A percentile compares a stretch with the other conserved stretches of the same genome.
phyloP scores from a whole-genome alignment of 106 monocot species.

The Platanthera zijinensis region DNA sequence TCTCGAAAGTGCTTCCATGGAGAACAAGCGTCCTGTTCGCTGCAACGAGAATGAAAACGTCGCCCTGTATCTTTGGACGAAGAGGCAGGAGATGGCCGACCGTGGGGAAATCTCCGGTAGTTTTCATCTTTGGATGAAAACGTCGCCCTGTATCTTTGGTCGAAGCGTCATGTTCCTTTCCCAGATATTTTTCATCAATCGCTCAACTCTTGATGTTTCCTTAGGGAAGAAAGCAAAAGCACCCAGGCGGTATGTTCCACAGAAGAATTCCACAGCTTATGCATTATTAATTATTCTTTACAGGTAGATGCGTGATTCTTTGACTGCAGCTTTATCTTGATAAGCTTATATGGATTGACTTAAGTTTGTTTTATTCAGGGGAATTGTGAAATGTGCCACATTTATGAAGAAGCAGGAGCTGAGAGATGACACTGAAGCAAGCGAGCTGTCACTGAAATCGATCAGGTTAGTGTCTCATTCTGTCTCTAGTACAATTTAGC shows the following conservation, averaged over 20 bases:
- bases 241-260: constrained; percentile 67
- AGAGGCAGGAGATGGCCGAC: constrained; percentile 62
- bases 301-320: constrained; percentile 30
- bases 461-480: constrained; percentile 41
- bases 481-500: neutral
- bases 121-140: constrained; percentile 29
- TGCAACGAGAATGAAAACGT: constrained; percentile 71
- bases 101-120: constrained; percentile 45
- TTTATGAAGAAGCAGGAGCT: constrained; percentile 89
- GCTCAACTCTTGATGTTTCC: constrained; percentile 1
- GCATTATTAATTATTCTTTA: constrained; percentile 84
- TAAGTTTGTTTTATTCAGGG: constrained; percentile 22
- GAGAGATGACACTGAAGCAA: constrained; percentile 89
- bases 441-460: constrained; percentile 73
- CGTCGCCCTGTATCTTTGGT: too few species aligned
- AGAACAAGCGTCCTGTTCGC: constrained; percentile 25
- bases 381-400: constrained; percentile 34
- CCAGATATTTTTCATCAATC: neutral
- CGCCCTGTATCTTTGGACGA: constrained; percentile 40
- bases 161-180: neutral
- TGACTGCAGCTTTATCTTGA: neutral
- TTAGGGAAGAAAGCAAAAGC: constrained; percentile 65
- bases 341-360: neutral
- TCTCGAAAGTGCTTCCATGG: constrained; percentile 19
- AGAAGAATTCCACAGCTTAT: constrained; percentile 93